Evolutionary conservation across 1,284 basidiomycete species (phyloP).

Genomic region (Marasmius sp.): DNA sequence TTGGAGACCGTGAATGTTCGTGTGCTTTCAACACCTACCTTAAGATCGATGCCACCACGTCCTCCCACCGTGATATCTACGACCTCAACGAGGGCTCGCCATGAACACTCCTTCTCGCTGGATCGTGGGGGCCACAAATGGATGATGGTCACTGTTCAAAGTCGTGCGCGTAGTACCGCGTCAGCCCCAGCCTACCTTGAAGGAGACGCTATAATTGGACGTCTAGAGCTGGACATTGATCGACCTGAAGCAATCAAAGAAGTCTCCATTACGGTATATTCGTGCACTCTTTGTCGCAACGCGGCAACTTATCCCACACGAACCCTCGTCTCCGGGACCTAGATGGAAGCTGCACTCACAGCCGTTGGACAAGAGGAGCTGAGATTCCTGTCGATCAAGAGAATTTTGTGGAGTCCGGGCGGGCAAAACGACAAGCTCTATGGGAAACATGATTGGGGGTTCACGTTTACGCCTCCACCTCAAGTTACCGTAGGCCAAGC

Average conservation of each 20-base stretch:
- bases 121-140: slow-evolving; percentile 44
- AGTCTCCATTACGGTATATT: slow-evolving; percentile 41
- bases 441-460: slow-evolving; percentile 46
- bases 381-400: slow-evolving; percentile 37
- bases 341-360: slow-evolving; percentile 41
- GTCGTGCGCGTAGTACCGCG: slow-evolving; percentile 32
- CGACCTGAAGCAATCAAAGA: slow-evolving; percentile 45
- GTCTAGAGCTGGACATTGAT: slow-evolving; percentile 42
- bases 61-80: background rate
- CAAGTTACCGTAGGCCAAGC: slow-evolving; percentile 34
- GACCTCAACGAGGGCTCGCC: slow-evolving; percentile 5
- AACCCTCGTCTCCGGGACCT: background rate
- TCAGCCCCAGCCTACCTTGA: slow-evolving; percentile 41
- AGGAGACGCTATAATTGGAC: slow-evolving; percentile 43
- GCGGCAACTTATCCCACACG: too few species aligned
- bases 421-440: slow-evolving; percentile 34
- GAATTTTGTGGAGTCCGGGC: slow-evolving; percentile 36
- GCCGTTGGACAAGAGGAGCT: slow-evolving; percentile 45
- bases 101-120: slow-evolving; percentile 35
- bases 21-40: background rate
- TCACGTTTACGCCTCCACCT: slow-evolving; percentile 42
- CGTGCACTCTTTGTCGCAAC: background rate
- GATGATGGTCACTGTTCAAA: slow-evolving; percentile 41
- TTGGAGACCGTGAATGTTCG: too few species aligned
- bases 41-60: background rate